Conservation (phyloP, 192 early-diverging fungal species). For the Rhizophagus sp. region DNA sequence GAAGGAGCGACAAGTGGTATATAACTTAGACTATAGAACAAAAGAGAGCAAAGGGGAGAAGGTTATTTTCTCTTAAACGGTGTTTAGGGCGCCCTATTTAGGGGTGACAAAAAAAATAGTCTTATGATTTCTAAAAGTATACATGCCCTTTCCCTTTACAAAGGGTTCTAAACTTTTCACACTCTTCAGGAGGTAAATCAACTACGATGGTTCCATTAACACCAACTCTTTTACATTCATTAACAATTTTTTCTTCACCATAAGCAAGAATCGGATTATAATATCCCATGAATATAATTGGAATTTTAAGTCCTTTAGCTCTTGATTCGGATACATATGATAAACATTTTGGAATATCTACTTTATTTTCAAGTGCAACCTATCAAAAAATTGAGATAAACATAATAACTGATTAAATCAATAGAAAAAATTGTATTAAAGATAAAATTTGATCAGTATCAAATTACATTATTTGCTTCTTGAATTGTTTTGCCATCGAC, state of each 20-base stretch:
- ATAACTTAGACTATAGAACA: slow-evolving; percentile 63
- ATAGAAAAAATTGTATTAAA: neutral
- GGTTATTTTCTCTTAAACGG: too few relatives aligned
- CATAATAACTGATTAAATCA: neutral
- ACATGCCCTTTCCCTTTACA: slow-evolving; percentile 67
- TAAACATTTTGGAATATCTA: slow-evolving; percentile 82
- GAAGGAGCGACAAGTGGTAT: slow-evolving; percentile 93
- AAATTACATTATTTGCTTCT: slow-evolving; percentile 73
- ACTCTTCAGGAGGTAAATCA: slow-evolving; percentile 97
- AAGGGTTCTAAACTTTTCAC: slow-evolving; percentile 77
- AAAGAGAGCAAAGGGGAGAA: too few relatives aligned
- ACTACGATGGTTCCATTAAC: slow-evolving; percentile 97
- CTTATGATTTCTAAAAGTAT: neutral
- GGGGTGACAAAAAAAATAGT: too few relatives aligned
- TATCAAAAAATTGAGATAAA: neutral
- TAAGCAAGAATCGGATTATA: slow-evolving; percentile 97
- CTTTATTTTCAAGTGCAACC: slow-evolving; percentile 75
- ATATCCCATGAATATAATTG: slow-evolving; percentile 98
- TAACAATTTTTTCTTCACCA: slow-evolving; percentile 85
- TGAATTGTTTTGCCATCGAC: slow-evolving; percentile 99
- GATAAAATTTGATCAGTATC: neutral
- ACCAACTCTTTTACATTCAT: slow-evolving; percentile 80
- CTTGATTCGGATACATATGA: slow-evolving; percentile 81
- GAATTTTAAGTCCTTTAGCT: slow-evolving; percentile 77
- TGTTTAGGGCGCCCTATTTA: too few relatives aligned